Evolutionary conservation across 1,284 basidiomycete species (phyloP).

Genomic region (Cutaneotrichosporon curvatum): DNA sequence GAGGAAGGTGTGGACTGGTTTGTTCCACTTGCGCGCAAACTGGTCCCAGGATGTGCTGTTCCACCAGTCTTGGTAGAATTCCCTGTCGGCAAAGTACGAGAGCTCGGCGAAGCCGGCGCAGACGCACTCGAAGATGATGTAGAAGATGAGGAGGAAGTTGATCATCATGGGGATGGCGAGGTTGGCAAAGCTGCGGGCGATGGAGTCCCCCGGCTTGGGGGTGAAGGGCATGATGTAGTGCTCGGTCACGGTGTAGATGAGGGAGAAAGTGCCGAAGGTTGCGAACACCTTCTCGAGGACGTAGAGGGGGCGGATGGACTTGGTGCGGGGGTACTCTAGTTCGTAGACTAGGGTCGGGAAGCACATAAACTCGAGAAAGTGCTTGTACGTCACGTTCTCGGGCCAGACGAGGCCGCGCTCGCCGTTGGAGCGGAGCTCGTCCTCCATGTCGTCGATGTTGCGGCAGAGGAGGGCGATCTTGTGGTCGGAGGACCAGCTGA

Average conservation of each 20-base stretch:
- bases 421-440: constrained; percentile 68
- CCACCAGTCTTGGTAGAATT: constrained; percentile 99
- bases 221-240: constrained; percentile 82
- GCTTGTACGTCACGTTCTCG: constrained; percentile 70
- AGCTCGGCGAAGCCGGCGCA: constrained; percentile 92
- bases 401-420: constrained; percentile 63
- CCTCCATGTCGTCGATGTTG: constrained; percentile 68
- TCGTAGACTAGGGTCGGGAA: constrained; percentile 94
- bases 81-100: constrained; percentile 86
- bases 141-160: constrained; percentile 49
- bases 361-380: constrained; percentile 82
- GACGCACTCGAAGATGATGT: constrained; percentile 67
- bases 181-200: constrained; percentile 70
- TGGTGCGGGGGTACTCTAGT: constrained; percentile 87
- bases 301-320: constrained; percentile 80
- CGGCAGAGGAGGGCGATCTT: constrained; percentile 63
- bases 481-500: constrained; percentile 66
- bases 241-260: constrained; percentile 83
- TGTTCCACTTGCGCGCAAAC: constrained; percentile 95
- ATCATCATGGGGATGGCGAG: constrained; percentile 88
- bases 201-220: constrained; percentile 60
- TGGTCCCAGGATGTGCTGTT: constrained; percentile 95
- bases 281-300: constrained; percentile 92
- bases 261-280: constrained; percentile 89
- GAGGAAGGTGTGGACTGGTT: constrained; percentile 65